Conservation (phyloP, 2,329 filamentous ascomycete genomes). For the Aspergillus calidoustus region DNA sequence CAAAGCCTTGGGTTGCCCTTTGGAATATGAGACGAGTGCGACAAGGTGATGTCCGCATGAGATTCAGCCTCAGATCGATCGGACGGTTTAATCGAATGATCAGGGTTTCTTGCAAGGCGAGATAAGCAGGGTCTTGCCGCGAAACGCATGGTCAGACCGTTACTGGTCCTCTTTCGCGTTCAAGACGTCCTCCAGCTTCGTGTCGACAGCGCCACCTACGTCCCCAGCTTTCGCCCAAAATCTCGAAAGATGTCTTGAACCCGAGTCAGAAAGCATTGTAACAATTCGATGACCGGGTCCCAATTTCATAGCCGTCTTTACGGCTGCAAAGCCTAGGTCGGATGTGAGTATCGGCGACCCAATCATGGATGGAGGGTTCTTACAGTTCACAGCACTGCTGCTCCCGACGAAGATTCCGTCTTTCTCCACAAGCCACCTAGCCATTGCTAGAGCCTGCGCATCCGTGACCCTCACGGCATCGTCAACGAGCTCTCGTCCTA, state of each 20-base stretch:
- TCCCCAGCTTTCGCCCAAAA: slow-evolving; percentile 56
- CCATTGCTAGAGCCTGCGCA: slow-evolving; percentile 88
- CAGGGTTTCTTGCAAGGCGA: background rate
- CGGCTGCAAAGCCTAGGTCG: slow-evolving; percentile 51
- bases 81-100: background rate
- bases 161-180: slow-evolving; percentile 41
- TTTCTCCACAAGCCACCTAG: slow-evolving; percentile 92
- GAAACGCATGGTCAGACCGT: background rate
- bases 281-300: slow-evolving; percentile 55
- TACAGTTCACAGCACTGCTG: slow-evolving; percentile 94
- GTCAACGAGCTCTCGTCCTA: slow-evolving; percentile 81
- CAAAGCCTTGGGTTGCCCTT: background rate
- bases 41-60: background rate
- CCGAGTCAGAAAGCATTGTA: slow-evolving; percentile 56
- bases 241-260: slow-evolving; percentile 56
- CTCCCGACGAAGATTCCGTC: slow-evolving; percentile 95
- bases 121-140: background rate
- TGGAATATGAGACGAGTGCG: background rate
- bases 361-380: slow-evolving; percentile 29
- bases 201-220: slow-evolving; percentile 50
- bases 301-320: slow-evolving; percentile 51
- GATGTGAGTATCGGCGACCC: slow-evolving; percentile 19
- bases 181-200: slow-evolving; percentile 52
- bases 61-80: background rate
- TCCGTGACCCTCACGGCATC: slow-evolving; percentile 90